phyloP scores from a whole-genome alignment of 495 filamentous ascomycete species.

The Darksidea phi region DNA sequence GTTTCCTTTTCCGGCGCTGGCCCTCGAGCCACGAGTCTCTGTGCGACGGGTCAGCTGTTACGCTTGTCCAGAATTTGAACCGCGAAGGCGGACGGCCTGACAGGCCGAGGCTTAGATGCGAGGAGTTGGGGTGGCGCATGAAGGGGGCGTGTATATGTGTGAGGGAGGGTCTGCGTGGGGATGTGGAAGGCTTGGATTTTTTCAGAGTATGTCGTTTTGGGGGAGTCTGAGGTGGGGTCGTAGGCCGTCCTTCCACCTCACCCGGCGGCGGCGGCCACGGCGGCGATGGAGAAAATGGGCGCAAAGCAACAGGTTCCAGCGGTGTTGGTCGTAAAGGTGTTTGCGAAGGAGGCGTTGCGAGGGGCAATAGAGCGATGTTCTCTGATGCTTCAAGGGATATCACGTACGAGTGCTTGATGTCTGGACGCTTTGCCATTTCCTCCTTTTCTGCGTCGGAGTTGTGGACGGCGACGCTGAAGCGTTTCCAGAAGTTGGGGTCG shows the following conservation, averaged over 20 bases:
- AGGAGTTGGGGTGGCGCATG: conserved; percentile 15
- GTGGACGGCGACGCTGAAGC: conserved; percentile 62
- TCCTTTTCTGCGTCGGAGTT: conserved; percentile 38
- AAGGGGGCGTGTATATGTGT: background rate
- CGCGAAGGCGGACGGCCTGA: conserved; percentile 13
- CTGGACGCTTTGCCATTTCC: conserved; percentile 26
- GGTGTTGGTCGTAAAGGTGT: background rate
- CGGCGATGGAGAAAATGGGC: too few relatives aligned
- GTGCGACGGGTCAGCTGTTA: conserved; percentile 25
- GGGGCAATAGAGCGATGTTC: background rate
- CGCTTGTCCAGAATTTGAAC: conserved; percentile 27
- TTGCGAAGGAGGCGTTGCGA: conserved; percentile 10
- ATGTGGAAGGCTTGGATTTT: too few relatives aligned
- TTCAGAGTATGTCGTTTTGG: too few relatives aligned
- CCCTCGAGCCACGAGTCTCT: conserved; percentile 48
- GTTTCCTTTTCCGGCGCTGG: conserved; percentile 40
- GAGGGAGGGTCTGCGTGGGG: conserved; percentile 4
- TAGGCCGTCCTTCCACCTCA: too few relatives aligned
- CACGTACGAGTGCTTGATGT: conserved; percentile 45
- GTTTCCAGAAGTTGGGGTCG: conserved; percentile 63
- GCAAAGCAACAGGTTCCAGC: background rate
- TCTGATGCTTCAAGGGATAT: background rate
- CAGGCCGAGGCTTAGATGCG: conserved; percentile 11
- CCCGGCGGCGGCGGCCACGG: too few relatives aligned
- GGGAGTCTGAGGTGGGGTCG: too few relatives aligned